A percentile compares a stretch with the other conserved stretches of the same genome.
Evolutionary conservation across 2,329 filamentous ascomycete species (phyloP).

Genomic region (Trichoderma arundinaceum): DNA sequence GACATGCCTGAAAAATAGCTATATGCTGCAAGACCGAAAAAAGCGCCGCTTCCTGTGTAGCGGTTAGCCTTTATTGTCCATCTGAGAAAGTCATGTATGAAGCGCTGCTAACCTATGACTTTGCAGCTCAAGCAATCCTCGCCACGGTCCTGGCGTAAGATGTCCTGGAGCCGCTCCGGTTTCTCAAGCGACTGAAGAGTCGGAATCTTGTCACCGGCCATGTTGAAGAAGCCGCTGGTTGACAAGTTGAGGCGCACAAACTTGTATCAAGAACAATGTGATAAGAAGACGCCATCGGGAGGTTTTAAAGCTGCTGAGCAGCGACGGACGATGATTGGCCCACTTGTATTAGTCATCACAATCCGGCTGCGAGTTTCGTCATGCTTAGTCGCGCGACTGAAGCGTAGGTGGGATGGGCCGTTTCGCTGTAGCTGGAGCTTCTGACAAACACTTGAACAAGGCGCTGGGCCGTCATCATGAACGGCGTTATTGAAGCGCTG

Average conservation of each 20-base stretch:
- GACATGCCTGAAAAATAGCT: constrained; percentile 76
- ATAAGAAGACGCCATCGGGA: neutral
- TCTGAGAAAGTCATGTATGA: neutral
- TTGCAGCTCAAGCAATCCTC: constrained; percentile 75
- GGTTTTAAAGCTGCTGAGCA: constrained; percentile 18
- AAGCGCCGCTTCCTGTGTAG: constrained; percentile 70
- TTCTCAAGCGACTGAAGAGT: constrained; percentile 61
- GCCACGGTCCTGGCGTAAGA: constrained; percentile 60
- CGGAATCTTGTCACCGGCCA: constrained; percentile 52
- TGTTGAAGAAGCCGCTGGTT: constrained; percentile 33
- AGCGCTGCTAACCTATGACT: constrained; percentile 65
- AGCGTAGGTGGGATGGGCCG: neutral
- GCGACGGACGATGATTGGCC: constrained; percentile 7
- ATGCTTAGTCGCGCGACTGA: constrained; percentile 35
- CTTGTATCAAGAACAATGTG: neutral
- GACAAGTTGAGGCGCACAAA: constrained; percentile 24
- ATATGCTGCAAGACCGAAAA: constrained; percentile 76
- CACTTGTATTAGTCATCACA: constrained; percentile 22
- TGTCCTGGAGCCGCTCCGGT: constrained; percentile 65
- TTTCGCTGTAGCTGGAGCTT: constrained; percentile 15
- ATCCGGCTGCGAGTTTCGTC: constrained; percentile 39
- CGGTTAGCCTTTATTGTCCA: neutral
- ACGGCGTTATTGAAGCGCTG: constrained; percentile 88
- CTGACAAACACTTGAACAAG: constrained; percentile 32
- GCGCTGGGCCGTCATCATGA: constrained; percentile 63